Evolutionary conservation across 2,329 filamentous ascomycete genomes (phyloP).

Genomic region (Fonsecaea multimorphosa): DNA sequence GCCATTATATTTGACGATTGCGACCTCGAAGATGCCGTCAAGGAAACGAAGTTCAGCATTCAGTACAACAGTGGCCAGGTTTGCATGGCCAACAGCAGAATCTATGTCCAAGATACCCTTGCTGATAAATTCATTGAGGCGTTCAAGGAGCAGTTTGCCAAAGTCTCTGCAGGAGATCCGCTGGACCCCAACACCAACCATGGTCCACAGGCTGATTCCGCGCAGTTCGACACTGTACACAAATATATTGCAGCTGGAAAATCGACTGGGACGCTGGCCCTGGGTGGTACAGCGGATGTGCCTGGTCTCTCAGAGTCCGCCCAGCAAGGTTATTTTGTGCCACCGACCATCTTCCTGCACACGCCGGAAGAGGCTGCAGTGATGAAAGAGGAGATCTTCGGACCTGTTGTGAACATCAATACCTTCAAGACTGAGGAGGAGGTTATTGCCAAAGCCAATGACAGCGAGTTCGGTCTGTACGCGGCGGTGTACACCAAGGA

Average conservation of each 20-base stretch:
- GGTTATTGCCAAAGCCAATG: slow-evolving; percentile 49
- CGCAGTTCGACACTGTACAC: slow-evolving; percentile 52
- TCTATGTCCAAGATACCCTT: slow-evolving; percentile 37
- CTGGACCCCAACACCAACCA: slow-evolving; percentile 49
- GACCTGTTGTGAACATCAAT: slow-evolving; percentile 61
- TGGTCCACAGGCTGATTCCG: slow-evolving; percentile 53
- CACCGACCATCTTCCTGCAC: slow-evolving; percentile 47
- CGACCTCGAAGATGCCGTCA: slow-evolving; percentile 61
- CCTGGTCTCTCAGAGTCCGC: slow-evolving; percentile 30
- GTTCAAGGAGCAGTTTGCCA: slow-evolving; percentile 46
- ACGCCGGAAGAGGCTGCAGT: slow-evolving; percentile 46
- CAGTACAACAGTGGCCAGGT: slow-evolving; percentile 66
- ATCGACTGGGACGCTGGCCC: slow-evolving; percentile 47
- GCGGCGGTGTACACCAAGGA: slow-evolving; percentile 58
- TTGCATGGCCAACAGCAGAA: slow-evolving; percentile 58
- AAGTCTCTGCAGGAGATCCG: slow-evolving; percentile 48
- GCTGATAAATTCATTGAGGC: slow-evolving; percentile 40
- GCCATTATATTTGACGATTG: slow-evolving; percentile 63
- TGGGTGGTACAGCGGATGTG: slow-evolving; percentile 46
- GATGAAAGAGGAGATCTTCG: slow-evolving; percentile 52
- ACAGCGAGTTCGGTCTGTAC: slow-evolving; percentile 50
- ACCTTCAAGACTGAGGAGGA: slow-evolving; percentile 55
- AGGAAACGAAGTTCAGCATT: slow-evolving; percentile 55
- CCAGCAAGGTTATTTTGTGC: slow-evolving; percentile 49
- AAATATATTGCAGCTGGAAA: slow-evolving; percentile 52